These are phyloP conservation scores for Vachellia collinsii DNA, from an alignment of 306 rosid species.

Conservation along the genomic window DNA sequence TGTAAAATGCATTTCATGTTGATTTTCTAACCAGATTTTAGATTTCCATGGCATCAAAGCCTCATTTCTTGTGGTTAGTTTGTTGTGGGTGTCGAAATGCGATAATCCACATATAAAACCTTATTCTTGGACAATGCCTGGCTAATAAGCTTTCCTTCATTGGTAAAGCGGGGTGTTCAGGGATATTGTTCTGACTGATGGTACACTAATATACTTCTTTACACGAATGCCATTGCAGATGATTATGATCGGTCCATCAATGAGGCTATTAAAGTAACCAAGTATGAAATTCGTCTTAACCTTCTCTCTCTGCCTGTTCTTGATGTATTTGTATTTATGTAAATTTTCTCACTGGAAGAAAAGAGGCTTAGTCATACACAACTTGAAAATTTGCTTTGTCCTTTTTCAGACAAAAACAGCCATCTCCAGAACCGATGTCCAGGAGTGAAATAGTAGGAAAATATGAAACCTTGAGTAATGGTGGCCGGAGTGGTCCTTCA, in stretches of 20 bases:
- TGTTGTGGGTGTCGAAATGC: slow-evolving; percentile 21
- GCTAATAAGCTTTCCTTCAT: neutral
- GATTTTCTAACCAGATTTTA: slow-evolving; percentile 24
- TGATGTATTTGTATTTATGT: slow-evolving; percentile 4
- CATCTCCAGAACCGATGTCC: slow-evolving; percentile 76
- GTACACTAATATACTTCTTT: slow-evolving; percentile 38
- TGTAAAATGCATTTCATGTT: slow-evolving; percentile 12
- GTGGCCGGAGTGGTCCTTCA: slow-evolving; percentile 74
- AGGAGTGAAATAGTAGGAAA: slow-evolving; percentile 64
- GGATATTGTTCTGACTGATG: slow-evolving; percentile 26
- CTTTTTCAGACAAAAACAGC: slow-evolving; percentile 62
- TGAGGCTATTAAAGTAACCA: slow-evolving; percentile 98
- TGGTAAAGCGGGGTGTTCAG: neutral
- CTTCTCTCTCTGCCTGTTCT: neutral
- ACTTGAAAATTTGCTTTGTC: slow-evolving; percentile 28
- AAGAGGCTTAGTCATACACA: slow-evolving; percentile 26
- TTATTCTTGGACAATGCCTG: neutral
- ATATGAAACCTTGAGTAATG: slow-evolving; percentile 74
- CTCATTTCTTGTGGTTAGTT: neutral
- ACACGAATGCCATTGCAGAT: slow-evolving; percentile 64
- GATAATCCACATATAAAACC: slow-evolving; percentile 1
- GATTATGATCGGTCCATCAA: slow-evolving; percentile 93
- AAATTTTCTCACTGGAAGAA: neutral
- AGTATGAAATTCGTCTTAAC: slow-evolving; percentile 53
- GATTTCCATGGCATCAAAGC: slow-evolving; percentile 4